Evolutionary conservation across 176 grass and related monocot genomes (phyloP).

Genomic region (Phoenix dactylifera): DNA sequence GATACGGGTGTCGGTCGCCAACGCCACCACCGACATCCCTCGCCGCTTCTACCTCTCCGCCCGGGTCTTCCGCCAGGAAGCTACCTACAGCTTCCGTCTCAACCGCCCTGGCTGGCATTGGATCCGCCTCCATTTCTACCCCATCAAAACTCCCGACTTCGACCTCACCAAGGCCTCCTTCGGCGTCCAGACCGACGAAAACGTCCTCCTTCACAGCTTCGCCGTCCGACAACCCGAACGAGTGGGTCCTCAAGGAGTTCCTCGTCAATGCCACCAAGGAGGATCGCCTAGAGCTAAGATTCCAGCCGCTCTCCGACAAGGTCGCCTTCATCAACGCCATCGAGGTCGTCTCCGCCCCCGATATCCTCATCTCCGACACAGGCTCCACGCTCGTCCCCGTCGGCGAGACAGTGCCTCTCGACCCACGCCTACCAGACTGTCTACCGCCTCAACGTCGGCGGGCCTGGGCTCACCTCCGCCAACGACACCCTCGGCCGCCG

Average conservation of each 20-base stretch:
- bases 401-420: conserved; percentile 29
- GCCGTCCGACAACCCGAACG: conserved; percentile 23
- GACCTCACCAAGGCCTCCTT: conserved; percentile 51
- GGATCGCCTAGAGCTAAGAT: conserved; percentile 39
- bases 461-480: conserved; percentile 37
- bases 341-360: conserved; percentile 80
- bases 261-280: conserved; percentile 55
- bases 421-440: conserved; percentile 46
- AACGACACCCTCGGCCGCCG: conserved; percentile 75
- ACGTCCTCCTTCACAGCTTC: conserved; percentile 88
- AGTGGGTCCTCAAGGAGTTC: conserved; percentile 64
- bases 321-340: conserved; percentile 85
- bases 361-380: conserved; percentile 43
- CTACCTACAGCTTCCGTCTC: conserved; percentile 71
- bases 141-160: conserved; percentile 46
- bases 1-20: conserved; percentile 30
- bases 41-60: conserved; percentile 56
- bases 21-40: conserved; percentile 30
- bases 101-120: conserved; percentile 59
- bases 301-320: conserved; percentile 42
- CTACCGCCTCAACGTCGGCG: conserved; percentile 81
- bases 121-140: conserved; percentile 66
- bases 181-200: conserved; percentile 41
- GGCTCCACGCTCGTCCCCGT: conserved; percentile 42
- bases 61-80: conserved; percentile 57